Percentiles rank a stretch among this genome's conserved stretches.
These are phyloP conservation scores for Panellus pusillus DNA, from an alignment of 768 basidiomycete species.

Conservation along the genomic window DNA sequence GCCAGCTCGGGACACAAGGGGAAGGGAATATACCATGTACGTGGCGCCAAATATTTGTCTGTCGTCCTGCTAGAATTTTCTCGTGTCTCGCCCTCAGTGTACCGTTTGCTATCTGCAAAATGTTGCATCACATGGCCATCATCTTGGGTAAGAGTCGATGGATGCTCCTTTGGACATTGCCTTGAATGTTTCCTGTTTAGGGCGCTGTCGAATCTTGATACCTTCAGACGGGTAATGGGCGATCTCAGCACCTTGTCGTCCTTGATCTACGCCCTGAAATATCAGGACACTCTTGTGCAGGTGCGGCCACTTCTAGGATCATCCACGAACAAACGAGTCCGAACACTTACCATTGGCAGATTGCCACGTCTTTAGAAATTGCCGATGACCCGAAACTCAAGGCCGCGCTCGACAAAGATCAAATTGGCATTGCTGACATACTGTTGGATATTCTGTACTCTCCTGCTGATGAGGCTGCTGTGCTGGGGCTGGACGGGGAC, in stretches of 20 bases:
- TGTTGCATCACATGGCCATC: background rate
- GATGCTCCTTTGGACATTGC: background rate
- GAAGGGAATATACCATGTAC: too few species aligned
- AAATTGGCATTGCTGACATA: background rate
- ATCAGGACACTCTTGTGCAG: background rate
- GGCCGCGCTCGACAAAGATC: constrained; percentile 9
- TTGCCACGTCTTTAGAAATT: constrained; percentile 1
- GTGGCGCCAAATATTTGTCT: too few species aligned
- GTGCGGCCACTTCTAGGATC: background rate
- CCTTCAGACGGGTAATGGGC: constrained; percentile 1
- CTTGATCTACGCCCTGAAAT: constrained; percentile 5
- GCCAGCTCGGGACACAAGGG: too few species aligned
- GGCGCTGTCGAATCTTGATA: background rate
- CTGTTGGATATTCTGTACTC: constrained; percentile 12
- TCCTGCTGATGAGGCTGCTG: constrained; percentile 7
- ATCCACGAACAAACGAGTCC: background rate
- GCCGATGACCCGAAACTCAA: constrained; percentile 1
- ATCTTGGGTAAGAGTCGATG: background rate
- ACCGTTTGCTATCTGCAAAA: background rate
- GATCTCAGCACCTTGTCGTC: background rate
- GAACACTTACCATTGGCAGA: background rate
- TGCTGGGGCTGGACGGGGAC: constrained; percentile 14
- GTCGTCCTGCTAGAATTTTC: too few species aligned
- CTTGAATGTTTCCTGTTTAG: background rate
- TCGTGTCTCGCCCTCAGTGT: too few species aligned